Evolutionary conservation across 495 filamentous ascomycete species (phyloP).

Genomic region (Eremomyces bilateralis): DNA sequence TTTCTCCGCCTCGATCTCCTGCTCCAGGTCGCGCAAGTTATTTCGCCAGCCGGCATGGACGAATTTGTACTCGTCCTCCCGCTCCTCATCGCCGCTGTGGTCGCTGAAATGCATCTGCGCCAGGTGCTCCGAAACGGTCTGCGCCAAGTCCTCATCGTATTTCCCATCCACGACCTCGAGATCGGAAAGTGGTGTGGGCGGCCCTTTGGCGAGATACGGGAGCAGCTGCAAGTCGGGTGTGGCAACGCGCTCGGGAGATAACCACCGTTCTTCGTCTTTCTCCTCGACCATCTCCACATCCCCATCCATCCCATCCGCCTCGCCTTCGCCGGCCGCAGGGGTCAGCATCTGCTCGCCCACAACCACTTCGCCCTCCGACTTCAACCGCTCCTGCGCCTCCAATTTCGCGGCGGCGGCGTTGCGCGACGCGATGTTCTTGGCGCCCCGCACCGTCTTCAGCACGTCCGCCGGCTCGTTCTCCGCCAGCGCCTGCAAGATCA

Average conservation of each 20-base stretch:
- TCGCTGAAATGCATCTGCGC: neutral
- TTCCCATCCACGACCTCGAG: conserved; percentile 9
- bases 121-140: neutral
- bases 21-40: neutral
- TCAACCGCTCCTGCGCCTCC: conserved; percentile 10
- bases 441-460: neutral
- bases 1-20: neutral
- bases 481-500: conserved; percentile 9
- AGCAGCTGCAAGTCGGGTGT: conserved; percentile 14
- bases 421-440: conserved; percentile 4
- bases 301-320: neutral
- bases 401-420: neutral
- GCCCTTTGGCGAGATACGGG: conserved; percentile 17
- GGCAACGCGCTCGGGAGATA: conserved; percentile 5
- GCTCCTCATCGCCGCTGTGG: neutral
- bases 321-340: neutral
- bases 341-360: conserved; percentile 3
- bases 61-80: neutral
- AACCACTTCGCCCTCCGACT: conserved; percentile 7
- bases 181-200: conserved; percentile 15
- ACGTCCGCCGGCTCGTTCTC: conserved; percentile 1
- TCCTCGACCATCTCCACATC: no score
- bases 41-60: neutral
- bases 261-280: no score
- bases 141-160: conserved; percentile 7